These are phyloP conservation scores for Arthrinium puccinioides DNA, from an alignment of 2,329 filamentous ascomycete genomes.

Conservation along the genomic window DNA sequence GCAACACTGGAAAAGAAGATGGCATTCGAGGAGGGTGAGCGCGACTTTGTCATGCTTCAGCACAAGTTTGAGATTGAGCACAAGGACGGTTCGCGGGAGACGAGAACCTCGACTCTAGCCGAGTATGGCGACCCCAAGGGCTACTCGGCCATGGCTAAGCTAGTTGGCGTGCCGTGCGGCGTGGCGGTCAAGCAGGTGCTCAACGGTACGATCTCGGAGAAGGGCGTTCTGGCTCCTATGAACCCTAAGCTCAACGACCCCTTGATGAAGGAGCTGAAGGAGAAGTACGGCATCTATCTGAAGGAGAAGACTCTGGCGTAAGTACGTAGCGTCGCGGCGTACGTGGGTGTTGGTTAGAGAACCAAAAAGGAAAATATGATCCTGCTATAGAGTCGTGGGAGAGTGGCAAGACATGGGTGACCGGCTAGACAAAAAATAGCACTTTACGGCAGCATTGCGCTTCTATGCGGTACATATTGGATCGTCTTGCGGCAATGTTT, in stretches of 20 bases:
- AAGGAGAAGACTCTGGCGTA: constrained; percentile 13
- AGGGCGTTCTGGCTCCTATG: constrained; percentile 75
- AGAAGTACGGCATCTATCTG: constrained; percentile 50
- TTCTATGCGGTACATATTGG: too few relatives aligned
- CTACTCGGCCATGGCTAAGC: constrained; percentile 78
- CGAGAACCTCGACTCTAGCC: constrained; percentile 69
- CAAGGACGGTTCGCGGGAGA: constrained; percentile 71
- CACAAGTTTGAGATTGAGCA: constrained; percentile 81
- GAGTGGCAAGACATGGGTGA: too few relatives aligned
- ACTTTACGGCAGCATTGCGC: too few relatives aligned
- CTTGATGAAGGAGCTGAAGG: constrained; percentile 53
- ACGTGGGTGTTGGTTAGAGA: too few relatives aligned
- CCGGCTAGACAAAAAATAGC: too few relatives aligned
- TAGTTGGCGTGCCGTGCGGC: constrained; percentile 23
- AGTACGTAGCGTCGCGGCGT: too few relatives aligned
- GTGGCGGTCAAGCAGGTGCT: constrained; percentile 69
- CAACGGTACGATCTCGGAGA: constrained; percentile 64
- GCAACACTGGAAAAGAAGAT: constrained; percentile 87
- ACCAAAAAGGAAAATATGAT: too few relatives aligned
- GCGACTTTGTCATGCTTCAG: constrained; percentile 31
- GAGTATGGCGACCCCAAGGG: constrained; percentile 76
- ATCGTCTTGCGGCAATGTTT: too few relatives aligned
- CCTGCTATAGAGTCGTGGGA: too few relatives aligned
- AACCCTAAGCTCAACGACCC: constrained; percentile 58
- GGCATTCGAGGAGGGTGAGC: constrained; percentile 66